A percentile compares a stretch with the other conserved stretches of the same genome.
Evolutionary conservation across 2,329 filamentous ascomycete genomes (phyloP).

Genomic region (Metarhizium sp.): DNA sequence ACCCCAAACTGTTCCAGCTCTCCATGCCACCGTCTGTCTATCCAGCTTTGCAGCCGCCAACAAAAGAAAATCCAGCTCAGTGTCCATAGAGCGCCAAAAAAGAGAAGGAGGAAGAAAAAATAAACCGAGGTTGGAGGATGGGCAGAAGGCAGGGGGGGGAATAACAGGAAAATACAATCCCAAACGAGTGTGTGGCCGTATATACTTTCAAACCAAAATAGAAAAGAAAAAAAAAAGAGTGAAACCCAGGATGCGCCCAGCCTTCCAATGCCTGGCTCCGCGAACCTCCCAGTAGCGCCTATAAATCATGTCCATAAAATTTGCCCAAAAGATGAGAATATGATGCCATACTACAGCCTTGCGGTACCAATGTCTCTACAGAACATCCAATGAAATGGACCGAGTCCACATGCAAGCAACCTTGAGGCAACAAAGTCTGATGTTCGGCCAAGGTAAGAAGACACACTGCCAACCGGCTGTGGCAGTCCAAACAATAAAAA

Average conservation of each 20-base stretch:
- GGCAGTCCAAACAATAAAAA: background rate
- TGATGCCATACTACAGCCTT: background rate
- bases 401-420: background rate
- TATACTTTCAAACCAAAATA: conserved; percentile 1
- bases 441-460: background rate
- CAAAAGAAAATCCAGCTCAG: conserved; percentile 5
- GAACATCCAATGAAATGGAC: background rate
- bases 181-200: conserved; percentile 3
- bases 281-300: conserved; percentile 4
- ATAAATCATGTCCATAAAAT: conserved; percentile 1
- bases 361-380: background rate
- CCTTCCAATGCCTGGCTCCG: background rate
- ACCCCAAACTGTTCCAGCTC: background rate
- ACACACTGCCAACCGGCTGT: background rate
- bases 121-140: too few species aligned
- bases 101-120: background rate
- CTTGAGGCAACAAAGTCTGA: background rate
- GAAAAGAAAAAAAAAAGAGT: conserved; percentile 2
- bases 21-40: conserved; percentile 4
- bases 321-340: background rate
- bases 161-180: conserved; percentile 1
- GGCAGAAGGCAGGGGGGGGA: background rate
- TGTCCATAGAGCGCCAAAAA: background rate
- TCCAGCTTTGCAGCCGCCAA: conserved; percentile 6
- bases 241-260: conserved; percentile 4